Base-by-base conservation (phyloP, 495 filamentous ascomycete species). In the Talaromyces adpressus region DNA sequence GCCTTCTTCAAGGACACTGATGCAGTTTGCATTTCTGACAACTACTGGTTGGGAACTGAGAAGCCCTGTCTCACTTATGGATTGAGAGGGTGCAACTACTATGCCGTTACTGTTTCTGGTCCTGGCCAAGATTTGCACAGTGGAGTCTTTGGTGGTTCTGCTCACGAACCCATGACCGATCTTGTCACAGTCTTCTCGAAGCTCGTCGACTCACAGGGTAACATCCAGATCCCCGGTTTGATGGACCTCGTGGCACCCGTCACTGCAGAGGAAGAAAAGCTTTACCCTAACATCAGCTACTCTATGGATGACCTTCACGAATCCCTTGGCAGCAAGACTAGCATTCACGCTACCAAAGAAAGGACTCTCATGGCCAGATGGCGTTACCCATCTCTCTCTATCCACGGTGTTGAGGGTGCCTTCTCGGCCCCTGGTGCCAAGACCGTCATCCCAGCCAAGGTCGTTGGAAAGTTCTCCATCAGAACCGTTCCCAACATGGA, bases 31-130 rank as follows among this genome's bases (percentile, higher is more conserved):
- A 99, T 99, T 70, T 95, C 91, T 57, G 95, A 99, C 76, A 99
- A 99, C 82, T 99, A 99, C 86, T 99, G 95, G 95, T 88, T 99
- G 16, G 94, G 94, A 36, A 96, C 94, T 6, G 91, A 98, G 83
- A 96, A 96, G 77, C 95, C 95, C 2, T 99, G 95, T 68, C 77
- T 99, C 62, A 98, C 95, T 11, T 99, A 99, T 74, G 95, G 95
- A 49, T 86, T 99, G n/a, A 90, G 94, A 51, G 94, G 94, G 12
- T 93, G 90, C 85, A 97, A 92, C 75, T 98, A 98, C 83, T 99
- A 98, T 81, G 89, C 86, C 63, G 73, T 99, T 64, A 87, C 89
- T 71, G 78, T 99, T 59, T 89, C 86, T 3, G 94, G 94, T 8
- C 94, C 95, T 14, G 93, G 88, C 20, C 90, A 93, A 65, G 94